Base-by-base conservation (phyloP, 2,329 filamentous ascomycete species). In the Apiospora kogelbergensis region DNA sequence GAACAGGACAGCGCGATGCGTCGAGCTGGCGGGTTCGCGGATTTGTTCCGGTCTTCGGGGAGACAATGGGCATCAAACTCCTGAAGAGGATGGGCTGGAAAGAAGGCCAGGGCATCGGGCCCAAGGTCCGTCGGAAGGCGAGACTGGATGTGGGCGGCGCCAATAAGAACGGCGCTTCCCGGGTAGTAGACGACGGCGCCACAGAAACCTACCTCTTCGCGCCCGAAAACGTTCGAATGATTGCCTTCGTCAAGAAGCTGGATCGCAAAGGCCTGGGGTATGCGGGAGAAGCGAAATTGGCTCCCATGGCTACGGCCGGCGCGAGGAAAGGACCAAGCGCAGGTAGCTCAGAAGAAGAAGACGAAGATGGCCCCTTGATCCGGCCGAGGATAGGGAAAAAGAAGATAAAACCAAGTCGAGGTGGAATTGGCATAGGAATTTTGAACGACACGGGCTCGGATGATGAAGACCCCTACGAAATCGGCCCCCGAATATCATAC, bases 21-120 rank as follows among this genome's bases (percentile, higher is more conserved):
- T 11, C 85, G 86, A 64, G 80, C 80, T 0, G 69, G 70, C 13
- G 78, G 75, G 65, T 83, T 97, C 48, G 89, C 92, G 74, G 93
- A 93, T 66, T 81, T 98, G 1, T 90, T 98, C 72, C 87, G 88
- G 68, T 83, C 84, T 0, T 86, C 10, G 93, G 93, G 44, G 93
- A 97, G 71, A 97, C 94, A 0, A 94, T 97, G 85, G 96, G 96
- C 1, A 85, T 92, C 17, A 95, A 93, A 77, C 84, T 99, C 20
- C 83, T 98, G 70, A 93, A 92, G 77, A 92, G 88, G 76, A 98
- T 99, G 95, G 96, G 95, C 20, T 99, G 96, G 96, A 93, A 91
- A 75, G 92, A 95, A 72, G 95, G 95, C 0, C 95, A 98, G 80
- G 96, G 96, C 3, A 90, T 98, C 71, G 96, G 96, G 0, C 94